Evolutionary conservation across 371 early-diverging fungal species (phyloP), one percentile per base, ranked within the genome.

Genomic region (Mucor indicus): DNA sequence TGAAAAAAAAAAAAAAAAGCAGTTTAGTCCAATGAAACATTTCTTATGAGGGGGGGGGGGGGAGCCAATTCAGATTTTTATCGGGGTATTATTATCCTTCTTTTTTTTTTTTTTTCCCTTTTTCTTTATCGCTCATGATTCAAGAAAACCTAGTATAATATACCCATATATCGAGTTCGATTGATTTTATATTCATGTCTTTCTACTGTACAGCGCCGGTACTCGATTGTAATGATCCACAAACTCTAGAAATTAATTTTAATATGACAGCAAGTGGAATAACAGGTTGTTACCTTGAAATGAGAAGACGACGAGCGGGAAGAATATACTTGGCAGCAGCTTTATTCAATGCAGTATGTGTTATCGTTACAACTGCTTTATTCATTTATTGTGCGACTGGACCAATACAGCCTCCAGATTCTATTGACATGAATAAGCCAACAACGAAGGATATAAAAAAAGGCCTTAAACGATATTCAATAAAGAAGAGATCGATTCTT

Each of bases 401-500:
- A 11, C 44, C 19, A n/a, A n/a, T n/a, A n/a, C n/a, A n/a, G 25
- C 23, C 39, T 27, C 20, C n/a, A 25, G 11, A 21, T 7, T 22
- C 40, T 27, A 38, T 13, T 23, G 37, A 19, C 13, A 23, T 29
- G 30, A 16, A 24, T 38, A 11, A 27, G 15, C 8, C 13, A 19
- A n/a, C 15, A 19, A 42, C 5, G 8, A 24, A 31, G 21, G 35
- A 44, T 31, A 13, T 48, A 20, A 11, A 41, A 45, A 22, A 44
- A 36, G 3, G 10, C 13, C 33, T 17, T 10, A 48, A 38, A 24
- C 41, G 53, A 1, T 44, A 53, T 21, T 51, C 61, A 6, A 15
- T 72, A 5, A 48, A 44, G n/a, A 60, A 61, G 20, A 36, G 69
- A 33, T 61, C 66, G 11, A 27, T 63, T 4, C 45, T 50, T n/a